A percentile compares a stretch with the other conserved stretches of the same genome.
These are phyloP conservation scores for Tolypocladium album DNA, from an alignment of 2,329 filamentous ascomycete genomes.

Conservation along the genomic window DNA sequence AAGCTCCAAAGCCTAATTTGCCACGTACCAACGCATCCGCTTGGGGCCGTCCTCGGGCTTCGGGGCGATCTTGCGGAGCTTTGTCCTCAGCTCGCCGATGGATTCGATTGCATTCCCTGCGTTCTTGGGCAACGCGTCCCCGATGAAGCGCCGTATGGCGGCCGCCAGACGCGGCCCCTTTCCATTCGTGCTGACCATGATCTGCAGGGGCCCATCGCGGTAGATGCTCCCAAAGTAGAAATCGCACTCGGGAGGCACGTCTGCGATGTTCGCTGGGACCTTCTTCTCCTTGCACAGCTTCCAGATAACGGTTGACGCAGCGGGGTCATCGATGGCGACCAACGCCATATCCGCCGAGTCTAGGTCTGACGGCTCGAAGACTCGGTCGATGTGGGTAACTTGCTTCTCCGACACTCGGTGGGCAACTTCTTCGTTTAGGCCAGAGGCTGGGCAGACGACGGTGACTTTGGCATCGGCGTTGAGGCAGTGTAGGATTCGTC, in stretches of 20 bases:
- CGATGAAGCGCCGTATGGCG: conserved; percentile 75
- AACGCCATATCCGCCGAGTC: conserved; percentile 79
- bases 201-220: conserved; percentile 86
- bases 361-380: conserved; percentile 80
- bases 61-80: conserved; percentile 69
- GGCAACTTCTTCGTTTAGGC: conserved; percentile 81
- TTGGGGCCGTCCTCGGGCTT: conserved; percentile 64
- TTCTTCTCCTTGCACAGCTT: conserved; percentile 78
- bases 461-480: conserved; percentile 89
- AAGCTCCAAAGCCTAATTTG: background rate
- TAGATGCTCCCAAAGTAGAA: conserved; percentile 98
- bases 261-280: conserved; percentile 89
- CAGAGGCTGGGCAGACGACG: conserved; percentile 67
- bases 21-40: conserved; percentile 73
- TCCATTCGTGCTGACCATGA: conserved; percentile 98
- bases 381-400: conserved; percentile 69
- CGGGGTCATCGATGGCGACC: conserved; percentile 85
- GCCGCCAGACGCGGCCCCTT: conserved; percentile 89
- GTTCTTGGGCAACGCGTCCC: conserved; percentile 61
- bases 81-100: conserved; percentile 69
- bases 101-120: conserved; percentile 78
- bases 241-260: conserved; percentile 93
- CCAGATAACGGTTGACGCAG: conserved; percentile 84
- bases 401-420: conserved; percentile 67
- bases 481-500: conserved; percentile 85